Percentiles rank a stretch among this genome's conserved stretches.
phyloP scores from a whole-genome alignment of 139 green algal species.

The Tetradesmus lagerheimii region DNA sequence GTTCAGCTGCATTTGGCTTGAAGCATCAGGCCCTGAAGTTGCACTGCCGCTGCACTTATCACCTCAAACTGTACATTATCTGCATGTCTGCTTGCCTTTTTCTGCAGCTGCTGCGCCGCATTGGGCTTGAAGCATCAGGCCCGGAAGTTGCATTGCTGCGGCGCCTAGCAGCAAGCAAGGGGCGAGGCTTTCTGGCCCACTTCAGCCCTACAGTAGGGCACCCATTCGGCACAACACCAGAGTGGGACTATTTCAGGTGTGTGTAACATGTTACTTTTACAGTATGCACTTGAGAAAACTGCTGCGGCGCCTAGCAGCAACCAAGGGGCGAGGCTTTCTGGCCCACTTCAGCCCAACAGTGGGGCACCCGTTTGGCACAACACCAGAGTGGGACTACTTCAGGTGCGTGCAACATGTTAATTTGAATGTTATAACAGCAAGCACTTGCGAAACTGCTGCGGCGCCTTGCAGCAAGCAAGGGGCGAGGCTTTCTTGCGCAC shows the following conservation, averaged over 20 bases:
- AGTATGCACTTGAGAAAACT: too few species aligned
- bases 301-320: constrained; percentile 1
- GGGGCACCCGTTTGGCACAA: constrained; percentile 22
- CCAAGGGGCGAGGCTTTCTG: constrained; percentile 21
- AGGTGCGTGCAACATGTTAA: constrained; percentile 1
- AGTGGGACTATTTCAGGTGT: constrained; percentile 50
- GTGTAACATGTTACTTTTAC: background rate
- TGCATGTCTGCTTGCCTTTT: background rate
- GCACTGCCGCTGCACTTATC: background rate
- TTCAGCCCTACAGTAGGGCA: constrained; percentile 42
- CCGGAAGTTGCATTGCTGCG: constrained; percentile 21
- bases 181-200: constrained; percentile 9
- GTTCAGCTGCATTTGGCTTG: constrained; percentile 13
- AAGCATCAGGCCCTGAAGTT: constrained; percentile 18
- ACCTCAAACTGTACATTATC: background rate
- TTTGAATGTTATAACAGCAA: too few species aligned
- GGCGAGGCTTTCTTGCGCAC: constrained; percentile 10
- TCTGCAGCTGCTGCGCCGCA: constrained; percentile 28
- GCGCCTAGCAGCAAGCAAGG: constrained; percentile 11
- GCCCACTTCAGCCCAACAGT: constrained; percentile 42
- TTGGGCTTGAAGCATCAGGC: constrained; percentile 29
- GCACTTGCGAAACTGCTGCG: too few species aligned
- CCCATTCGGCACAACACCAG: constrained; percentile 8
- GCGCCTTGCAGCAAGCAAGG: constrained; percentile 9
- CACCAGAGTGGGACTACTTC: constrained; percentile 46